These are phyloP conservation scores for Phalaenopsis aphrodite DNA, from an alignment of 106 monocot genomes.

Conservation along the genomic window DNA sequence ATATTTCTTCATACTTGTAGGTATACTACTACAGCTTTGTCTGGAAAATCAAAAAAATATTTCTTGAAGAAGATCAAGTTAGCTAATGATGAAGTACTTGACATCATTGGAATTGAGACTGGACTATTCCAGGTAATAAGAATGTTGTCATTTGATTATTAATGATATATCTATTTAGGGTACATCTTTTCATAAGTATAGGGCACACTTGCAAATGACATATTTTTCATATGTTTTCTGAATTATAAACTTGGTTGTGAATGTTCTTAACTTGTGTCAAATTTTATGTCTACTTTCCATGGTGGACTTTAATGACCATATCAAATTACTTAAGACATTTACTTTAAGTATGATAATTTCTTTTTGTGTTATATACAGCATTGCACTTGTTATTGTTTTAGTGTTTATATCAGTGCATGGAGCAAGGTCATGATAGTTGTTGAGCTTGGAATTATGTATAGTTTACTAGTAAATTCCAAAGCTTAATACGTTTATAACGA, in stretches of 20 bases:
- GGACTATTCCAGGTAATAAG: conserved; percentile 1
- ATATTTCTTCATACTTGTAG: neutral
- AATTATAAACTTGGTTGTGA: conserved; percentile 1
- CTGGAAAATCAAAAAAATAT: neutral
- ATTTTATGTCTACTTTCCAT: neutral
- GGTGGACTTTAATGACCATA: neutral
- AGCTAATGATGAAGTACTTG: conserved; percentile 1
- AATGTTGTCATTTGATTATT: neutral
- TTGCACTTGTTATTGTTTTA: neutral
- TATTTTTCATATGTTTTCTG: neutral
- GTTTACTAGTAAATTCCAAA: neutral
- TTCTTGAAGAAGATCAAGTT: conserved; percentile 11
- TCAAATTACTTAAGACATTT: neutral
- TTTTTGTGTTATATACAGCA: neutral
- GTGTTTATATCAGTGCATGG: neutral
- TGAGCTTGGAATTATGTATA: neutral
- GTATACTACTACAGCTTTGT: conserved; percentile 5
- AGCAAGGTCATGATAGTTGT: neutral
- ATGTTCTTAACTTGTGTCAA: neutral
- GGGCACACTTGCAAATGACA: neutral
- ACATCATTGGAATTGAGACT: conserved; percentile 1
- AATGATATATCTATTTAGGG: neutral
- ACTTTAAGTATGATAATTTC: neutral
- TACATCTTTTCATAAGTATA: neutral
- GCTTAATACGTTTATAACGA: neutral